phyloP scores from a whole-genome alignment of 139 green algal genomes.

The Chlamydomonas schloesseri region DNA sequence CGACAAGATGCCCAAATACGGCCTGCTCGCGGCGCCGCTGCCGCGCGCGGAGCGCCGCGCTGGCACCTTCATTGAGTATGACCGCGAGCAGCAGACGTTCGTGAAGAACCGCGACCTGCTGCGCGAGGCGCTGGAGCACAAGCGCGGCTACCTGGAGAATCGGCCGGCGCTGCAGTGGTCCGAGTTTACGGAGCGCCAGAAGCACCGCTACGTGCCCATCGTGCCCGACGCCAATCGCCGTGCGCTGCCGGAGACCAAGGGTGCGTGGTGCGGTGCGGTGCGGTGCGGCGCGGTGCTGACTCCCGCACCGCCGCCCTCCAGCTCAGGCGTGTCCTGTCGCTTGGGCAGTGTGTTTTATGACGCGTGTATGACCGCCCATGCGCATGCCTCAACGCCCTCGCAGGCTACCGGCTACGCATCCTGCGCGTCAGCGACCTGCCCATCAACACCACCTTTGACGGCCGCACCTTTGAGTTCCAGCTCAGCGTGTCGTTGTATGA shows the following conservation, averaged over 20 bases:
- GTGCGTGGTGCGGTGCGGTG: too few relatives aligned
- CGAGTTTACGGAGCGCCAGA: constrained; percentile 52
- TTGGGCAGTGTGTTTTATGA: too few relatives aligned
- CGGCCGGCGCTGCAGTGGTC: constrained; percentile 53
- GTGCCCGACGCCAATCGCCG: constrained; percentile 50
- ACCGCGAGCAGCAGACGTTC: constrained; percentile 48
- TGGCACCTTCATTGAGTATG: constrained; percentile 45
- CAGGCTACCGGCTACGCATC: constrained; percentile 63
- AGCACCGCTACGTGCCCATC: constrained; percentile 60
- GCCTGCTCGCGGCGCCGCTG: constrained; percentile 51
- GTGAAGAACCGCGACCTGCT: constrained; percentile 56
- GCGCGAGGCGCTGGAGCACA: constrained; percentile 50
- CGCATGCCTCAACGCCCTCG: too few relatives aligned
- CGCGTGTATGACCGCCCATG: too few relatives aligned
- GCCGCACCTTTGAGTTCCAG: constrained; percentile 69
- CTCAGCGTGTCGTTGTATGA: constrained; percentile 76
- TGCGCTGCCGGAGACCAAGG: constrained; percentile 48
- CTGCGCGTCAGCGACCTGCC: constrained; percentile 60
- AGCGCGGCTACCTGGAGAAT: constrained; percentile 47
- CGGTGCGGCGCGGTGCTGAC: too few relatives aligned
- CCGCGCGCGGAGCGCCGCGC: neutral
- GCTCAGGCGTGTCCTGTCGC: too few relatives aligned
- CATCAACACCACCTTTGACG: constrained; percentile 58
- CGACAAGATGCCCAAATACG: constrained; percentile 58
- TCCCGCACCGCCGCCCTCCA: too few relatives aligned